Base-by-base conservation (phyloP, 2,329 filamentous ascomycete species). In the Cladosporium halotolerans region DNA sequence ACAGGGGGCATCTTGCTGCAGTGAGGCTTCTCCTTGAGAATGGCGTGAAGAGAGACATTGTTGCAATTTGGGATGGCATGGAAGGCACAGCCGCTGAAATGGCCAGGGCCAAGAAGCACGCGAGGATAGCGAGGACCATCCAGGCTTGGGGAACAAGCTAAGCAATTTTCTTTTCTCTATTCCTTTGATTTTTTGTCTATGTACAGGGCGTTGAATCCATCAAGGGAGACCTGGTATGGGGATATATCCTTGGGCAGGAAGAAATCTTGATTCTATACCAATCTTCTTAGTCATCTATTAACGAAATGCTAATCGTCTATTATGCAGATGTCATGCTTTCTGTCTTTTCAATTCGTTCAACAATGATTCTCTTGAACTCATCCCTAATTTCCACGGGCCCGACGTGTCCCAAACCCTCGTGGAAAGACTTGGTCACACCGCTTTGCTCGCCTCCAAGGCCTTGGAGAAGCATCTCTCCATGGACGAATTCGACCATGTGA, bases 391-490 rank as follows among this genome's bases (percentile, higher is more conserved):
- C 88, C 62, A 86, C 78, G 5, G 86, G 77, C 23, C 89, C 76
- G 34, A 85, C 87, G 69, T 96, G 90, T 0, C 88, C 89, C 68
- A 83, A 79, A 0, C 80, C 86, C 57, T 89, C 82, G n/a, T 84
- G 75, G 23, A 89, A 79, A 40, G 80, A 67, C 33, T 79, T 80
- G 55, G 75, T 77, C 3, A 80, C 73, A 23, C 74, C 71, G 1
- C 73, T 69, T 34, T 75, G 72, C 40, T 65, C 74, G 53, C 75
- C 82, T 1, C 88, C 87, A 59, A 96, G 63, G 42, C 80, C 78
- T 47, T 81, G 75, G 54, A 86, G 81, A 58, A 96, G 69, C 68
- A 85, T 80, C 63, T 81, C 72, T 0, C 82, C 89, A 65, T 93
- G 87, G 5, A 78, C 78, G 45, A 84, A 76, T 4, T 79, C 81